Conservation (phyloP, 2,329 filamentous ascomycete genomes). For the Aspergillus sp. region DNA sequence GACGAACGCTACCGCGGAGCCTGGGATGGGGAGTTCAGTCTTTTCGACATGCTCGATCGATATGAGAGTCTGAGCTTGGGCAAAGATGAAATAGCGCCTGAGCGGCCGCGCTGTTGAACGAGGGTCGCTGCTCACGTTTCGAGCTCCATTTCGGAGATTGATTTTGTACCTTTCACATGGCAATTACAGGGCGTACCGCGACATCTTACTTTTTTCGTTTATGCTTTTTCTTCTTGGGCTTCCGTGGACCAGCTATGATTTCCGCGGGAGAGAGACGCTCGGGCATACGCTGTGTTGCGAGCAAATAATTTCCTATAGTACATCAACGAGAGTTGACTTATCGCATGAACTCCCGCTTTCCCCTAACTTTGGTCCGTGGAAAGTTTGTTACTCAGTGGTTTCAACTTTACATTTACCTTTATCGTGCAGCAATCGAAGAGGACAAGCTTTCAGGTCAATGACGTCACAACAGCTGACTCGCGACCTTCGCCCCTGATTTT, state of each 20-base stretch:
- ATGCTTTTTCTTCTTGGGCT: too few relatives aligned
- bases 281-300: background rate
- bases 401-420: too few relatives aligned
- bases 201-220: too few relatives aligned
- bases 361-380: background rate
- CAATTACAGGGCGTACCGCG: background rate
- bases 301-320: background rate
- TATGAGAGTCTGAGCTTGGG: conserved; percentile 43
- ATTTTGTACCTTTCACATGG: background rate
- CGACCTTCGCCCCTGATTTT: background rate
- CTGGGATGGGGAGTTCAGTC: conserved; percentile 15
- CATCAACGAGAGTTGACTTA: background rate
- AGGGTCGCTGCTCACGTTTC: too few relatives aligned
- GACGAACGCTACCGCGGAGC: conserved; percentile 36
- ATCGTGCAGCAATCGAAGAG: background rate
- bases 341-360: background rate
- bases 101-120: conserved; percentile 19
- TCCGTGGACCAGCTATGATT: background rate
- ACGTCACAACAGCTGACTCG: background rate
- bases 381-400: background rate
- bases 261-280: background rate
- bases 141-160: background rate
- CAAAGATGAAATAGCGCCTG: conserved; percentile 32
- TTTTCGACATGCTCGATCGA: conserved; percentile 42
- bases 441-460: background rate